These are phyloP conservation scores for Stephanodiscus minutulus DNA, from an alignment of 108 stramenopile species.

Conservation along the genomic window DNA sequence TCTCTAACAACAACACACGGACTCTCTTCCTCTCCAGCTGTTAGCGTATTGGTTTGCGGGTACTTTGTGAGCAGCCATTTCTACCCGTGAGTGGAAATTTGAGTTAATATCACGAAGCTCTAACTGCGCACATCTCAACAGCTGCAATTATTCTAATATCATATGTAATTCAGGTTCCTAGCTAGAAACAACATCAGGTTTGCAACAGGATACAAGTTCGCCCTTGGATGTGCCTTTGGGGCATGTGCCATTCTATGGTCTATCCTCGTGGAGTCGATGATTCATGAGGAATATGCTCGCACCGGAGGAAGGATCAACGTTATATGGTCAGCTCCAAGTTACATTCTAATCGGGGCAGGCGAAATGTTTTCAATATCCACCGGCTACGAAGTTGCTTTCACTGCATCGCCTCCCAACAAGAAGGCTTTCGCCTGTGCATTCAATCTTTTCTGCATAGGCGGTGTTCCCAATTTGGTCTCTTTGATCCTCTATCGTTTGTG, in stretches of 20 bases:
- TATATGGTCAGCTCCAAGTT: slow-evolving; percentile 77
- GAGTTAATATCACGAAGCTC: neutral
- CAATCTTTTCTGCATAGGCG: slow-evolving; percentile 81
- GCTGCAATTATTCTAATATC: neutral
- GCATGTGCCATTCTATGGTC: slow-evolving; percentile 74
- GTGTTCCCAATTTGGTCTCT: slow-evolving; percentile 75
- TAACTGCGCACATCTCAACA: neutral
- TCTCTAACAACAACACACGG: too few relatives aligned
- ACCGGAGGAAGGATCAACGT: slow-evolving; percentile 65
- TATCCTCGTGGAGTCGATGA: slow-evolving; percentile 69
- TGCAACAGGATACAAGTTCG: slow-evolving; percentile 80
- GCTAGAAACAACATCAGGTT: slow-evolving; percentile 63
- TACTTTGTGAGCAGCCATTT: slow-evolving; percentile 61
- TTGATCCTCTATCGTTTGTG: slow-evolving; percentile 64
- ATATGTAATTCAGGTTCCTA: slow-evolving; percentile 21
- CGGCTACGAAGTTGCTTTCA: slow-evolving; percentile 87
- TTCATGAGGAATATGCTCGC: slow-evolving; percentile 58
- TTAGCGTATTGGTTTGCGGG: slow-evolving; percentile 68
- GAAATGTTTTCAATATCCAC: slow-evolving; percentile 83
- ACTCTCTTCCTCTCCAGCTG: slow-evolving; percentile 11
- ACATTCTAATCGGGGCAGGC: slow-evolving; percentile 80
- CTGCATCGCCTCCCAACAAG: slow-evolving; percentile 68
- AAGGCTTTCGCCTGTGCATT: slow-evolving; percentile 80
- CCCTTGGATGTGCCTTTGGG: slow-evolving; percentile 70
- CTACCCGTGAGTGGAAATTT: slow-evolving; percentile 50